Evolutionary conservation across 2,329 filamentous ascomycete species (phyloP), one percentile per base, ranked within the genome.

Genomic region (Neonectria magnoliae): DNA sequence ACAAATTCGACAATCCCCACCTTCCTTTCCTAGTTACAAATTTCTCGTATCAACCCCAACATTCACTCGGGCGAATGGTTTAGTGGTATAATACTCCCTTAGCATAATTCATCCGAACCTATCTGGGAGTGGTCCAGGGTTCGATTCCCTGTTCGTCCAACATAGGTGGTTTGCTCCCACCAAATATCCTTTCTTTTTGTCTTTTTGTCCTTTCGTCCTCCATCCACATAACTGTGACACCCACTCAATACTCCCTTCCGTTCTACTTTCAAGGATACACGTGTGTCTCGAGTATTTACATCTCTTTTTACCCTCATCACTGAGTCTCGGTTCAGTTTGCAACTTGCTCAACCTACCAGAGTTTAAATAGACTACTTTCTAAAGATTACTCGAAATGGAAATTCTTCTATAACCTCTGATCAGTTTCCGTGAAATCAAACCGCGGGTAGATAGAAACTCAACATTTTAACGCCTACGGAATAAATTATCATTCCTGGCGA

Each of bases 1-100:
- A 22, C 45, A 41, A 42, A 38, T 57, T n/a, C 29, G 14, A 57
- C 36, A 62, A 62, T 18, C 29, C 36, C n/a, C 14, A 25, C 54
- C 16, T 47, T 41, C 22, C 44, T 65, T 47, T 41, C 22, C 44
- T 65, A 50, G 14, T 29, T 25, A 16, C 42, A 69, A 62, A 62
- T 66, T 53, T 50, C 13, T 13, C 20, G 4, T 47, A 0, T 1
- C 0, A 0, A 7, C 2, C 13, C 27, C 54, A 64, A 56, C 60
- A 60, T 55, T 38, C 54, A 44, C 29, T 52, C 64, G 73, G 73
- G 74, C 73, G 74, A 72, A 74, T 76, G 74, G 74, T 75, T 75
- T 76, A 76, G 74, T 76, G 74, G 74, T 76, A 76, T 76, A 73
- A 74, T 75, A 72, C 74, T 75, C 72, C 73, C 74, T 76, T 76